A percentile compares a stretch with the other conserved stretches of the same genome.
phyloP scores from a whole-genome alignment of 2,329 filamentous ascomycete genomes.

The Coniochaeta sp. region DNA sequence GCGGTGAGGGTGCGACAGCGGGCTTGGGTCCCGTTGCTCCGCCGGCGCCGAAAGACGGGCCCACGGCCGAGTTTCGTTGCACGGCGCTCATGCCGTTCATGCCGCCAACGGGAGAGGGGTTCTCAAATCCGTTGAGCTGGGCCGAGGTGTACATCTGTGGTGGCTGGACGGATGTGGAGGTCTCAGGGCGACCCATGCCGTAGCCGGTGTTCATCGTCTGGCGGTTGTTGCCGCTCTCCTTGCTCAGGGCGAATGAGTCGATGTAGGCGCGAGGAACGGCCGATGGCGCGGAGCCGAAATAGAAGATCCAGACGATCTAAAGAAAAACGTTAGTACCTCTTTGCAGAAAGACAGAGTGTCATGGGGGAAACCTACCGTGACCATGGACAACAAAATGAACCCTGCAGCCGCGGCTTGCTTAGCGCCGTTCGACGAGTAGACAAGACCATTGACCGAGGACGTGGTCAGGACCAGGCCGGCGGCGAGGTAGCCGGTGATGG shows the following conservation, averaged over 20 bases:
- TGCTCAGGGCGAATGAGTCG: conserved; percentile 91
- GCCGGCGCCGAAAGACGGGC: conserved; percentile 27
- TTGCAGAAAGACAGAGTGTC: too few species aligned
- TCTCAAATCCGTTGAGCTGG: conserved; percentile 93
- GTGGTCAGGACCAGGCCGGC: conserved; percentile 80
- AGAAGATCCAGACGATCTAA: conserved; percentile 97
- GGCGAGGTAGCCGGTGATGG: conserved; percentile 79
- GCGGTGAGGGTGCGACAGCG: conserved; percentile 30
- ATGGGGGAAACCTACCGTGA: conserved; percentile 64
- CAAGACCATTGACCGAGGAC: conserved; percentile 76
- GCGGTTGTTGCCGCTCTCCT: conserved; percentile 66
- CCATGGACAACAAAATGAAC: conserved; percentile 89
- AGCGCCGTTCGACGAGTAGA: conserved; percentile 68
- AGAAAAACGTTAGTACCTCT: not conserved
- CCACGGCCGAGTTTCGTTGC: conserved; percentile 35
- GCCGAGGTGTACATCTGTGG: conserved; percentile 98
- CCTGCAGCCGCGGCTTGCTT: conserved; percentile 85
- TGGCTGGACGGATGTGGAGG: conserved; percentile 67
- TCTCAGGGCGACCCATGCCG: conserved; percentile 70
- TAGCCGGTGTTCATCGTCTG: conserved; percentile 69
- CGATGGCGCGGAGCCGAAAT: conserved; percentile 89
- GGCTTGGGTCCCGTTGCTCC: conserved; percentile 26
- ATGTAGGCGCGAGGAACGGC: conserved; percentile 83
- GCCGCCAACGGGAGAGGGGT: conserved; percentile 76
- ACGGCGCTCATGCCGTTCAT: conserved; percentile 55